Base-by-base conservation (phyloP, 768 basidiomycete genomes). In the Trametes cinnabarina region DNA sequence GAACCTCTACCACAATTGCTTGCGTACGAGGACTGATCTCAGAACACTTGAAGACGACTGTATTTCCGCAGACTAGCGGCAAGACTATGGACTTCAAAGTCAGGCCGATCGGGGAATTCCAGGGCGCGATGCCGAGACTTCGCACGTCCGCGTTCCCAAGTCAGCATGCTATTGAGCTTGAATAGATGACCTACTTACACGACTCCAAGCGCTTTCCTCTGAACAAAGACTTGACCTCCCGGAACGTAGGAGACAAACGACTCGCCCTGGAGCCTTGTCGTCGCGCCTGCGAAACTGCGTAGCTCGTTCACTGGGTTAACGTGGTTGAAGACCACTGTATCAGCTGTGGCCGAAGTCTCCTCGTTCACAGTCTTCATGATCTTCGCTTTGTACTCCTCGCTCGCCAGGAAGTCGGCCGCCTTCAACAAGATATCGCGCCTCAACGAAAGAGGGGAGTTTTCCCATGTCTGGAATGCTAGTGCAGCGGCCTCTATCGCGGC, bases 41-140 rank as follows among this genome's bases (percentile, higher is more conserved):
- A 0, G 82, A 82, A 12, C 76, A 74, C 57, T 81, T 82, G 42
- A 84, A 64, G 3, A 85, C 74, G 6, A 81, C 77, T 0, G 83
- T 82, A 64, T 84, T 85, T 1, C 83, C 83, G 50, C 82, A 82
- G 1, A 84, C 63, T 30, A 84, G 65, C 0, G 83, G 80, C 11
- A 77, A 62, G 1, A 73, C 74, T 14, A 81, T 66, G 0, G 81
- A 78, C 17, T 80, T 70, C 15, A 83, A 52, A 0, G 79, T 72
- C 14, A 86, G 70, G 2, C 66, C 63, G 8, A 79, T 61, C 0
- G 84, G 80, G 2, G 78, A 79, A 62, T 85, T 85, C 83, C 83
- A 85, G 0, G 83, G 82, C 1, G 78, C 73, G 2, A 84, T 80
- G 3, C 78, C 76, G 51, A 46, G 35, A 22, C 47, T 42, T 7